A percentile compares a stretch with the other conserved stretches of the same genome.
Conservation (phyloP, 23 red algal species). For the Porphyridium purpureum region DNA sequence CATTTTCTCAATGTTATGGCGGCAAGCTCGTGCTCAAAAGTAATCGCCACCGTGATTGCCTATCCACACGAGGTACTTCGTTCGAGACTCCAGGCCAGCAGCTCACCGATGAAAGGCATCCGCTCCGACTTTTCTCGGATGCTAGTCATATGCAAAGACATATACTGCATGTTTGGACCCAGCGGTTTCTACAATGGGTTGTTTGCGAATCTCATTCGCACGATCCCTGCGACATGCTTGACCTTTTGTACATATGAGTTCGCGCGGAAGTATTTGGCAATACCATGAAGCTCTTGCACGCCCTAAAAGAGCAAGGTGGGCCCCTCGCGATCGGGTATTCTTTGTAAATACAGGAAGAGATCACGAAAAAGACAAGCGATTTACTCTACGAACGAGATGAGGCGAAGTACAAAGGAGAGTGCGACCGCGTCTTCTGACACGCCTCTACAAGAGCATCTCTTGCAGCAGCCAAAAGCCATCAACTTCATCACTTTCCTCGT, state of each 20-base stretch:
- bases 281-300: too few relatives aligned
- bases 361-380: too few relatives aligned
- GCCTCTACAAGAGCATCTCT: too few relatives aligned
- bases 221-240: conserved; percentile 74
- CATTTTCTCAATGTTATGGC: background rate
- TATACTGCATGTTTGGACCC: conserved; percentile 15
- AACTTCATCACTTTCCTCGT: conserved; percentile 28
- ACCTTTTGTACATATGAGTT: conserved; percentile 87
- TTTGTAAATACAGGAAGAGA: too few relatives aligned
- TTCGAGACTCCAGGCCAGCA: background rate
- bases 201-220: conserved; percentile 56
- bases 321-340: too few relatives aligned
- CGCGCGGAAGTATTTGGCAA: conserved; percentile 1
- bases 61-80: conserved; percentile 37
- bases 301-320: too few relatives aligned
- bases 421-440: too few relatives aligned
- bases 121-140: background rate
- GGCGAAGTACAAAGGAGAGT: too few relatives aligned
- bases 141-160: conserved; percentile 7
- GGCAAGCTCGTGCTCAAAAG: background rate
- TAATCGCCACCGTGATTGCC: conserved; percentile 17
- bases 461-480: conserved; percentile 87
- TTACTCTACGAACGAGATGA: too few relatives aligned
- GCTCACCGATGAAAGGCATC: background rate
- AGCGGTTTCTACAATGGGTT: conserved; percentile 77